Conservation (phyloP, 345 rosid species). For the Citrus hindsii region DNA sequence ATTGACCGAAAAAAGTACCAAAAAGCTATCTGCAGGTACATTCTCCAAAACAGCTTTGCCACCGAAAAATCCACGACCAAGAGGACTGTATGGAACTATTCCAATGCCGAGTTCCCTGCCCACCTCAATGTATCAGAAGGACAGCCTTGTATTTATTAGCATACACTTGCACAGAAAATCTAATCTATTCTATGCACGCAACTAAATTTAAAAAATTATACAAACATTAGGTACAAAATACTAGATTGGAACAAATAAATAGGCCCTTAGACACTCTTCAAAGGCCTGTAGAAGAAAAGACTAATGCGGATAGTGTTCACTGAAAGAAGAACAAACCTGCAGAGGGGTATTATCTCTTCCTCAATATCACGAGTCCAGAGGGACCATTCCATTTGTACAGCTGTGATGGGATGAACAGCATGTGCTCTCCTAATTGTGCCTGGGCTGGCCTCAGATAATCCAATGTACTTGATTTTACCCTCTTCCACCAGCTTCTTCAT, state of each 20-base stretch:
- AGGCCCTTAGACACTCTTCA: too few relatives aligned
- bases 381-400: conserved; percentile 23
- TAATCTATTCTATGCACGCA: too few relatives aligned
- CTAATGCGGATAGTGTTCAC: background rate
- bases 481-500: too few relatives aligned
- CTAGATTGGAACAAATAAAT: too few relatives aligned
- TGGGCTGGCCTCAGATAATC: conserved; percentile 12
- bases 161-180: too few relatives aligned
- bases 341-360: conserved; percentile 18
- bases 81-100: conserved; percentile 21
- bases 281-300: background rate
- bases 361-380: conserved; percentile 22
- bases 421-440: conserved; percentile 19
- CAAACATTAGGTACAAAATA: too few relatives aligned
- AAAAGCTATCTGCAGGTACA: conserved; percentile 7
- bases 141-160: background rate
- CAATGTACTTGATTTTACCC: too few relatives aligned
- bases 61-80: conserved; percentile 25
- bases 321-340: conserved; percentile 4
- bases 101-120: conserved; percentile 25
- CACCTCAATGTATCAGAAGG: background rate
- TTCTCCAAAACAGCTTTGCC: conserved; percentile 19
- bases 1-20: conserved; percentile 4
- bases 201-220: too few relatives aligned
- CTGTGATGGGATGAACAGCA: conserved; percentile 21